A percentile compares a stretch with the other conserved stretches of the same genome.
These are phyloP conservation scores for Chlorencoelia australis DNA, from an alignment of 2,329 filamentous ascomycete genomes.

Conservation along the genomic window DNA sequence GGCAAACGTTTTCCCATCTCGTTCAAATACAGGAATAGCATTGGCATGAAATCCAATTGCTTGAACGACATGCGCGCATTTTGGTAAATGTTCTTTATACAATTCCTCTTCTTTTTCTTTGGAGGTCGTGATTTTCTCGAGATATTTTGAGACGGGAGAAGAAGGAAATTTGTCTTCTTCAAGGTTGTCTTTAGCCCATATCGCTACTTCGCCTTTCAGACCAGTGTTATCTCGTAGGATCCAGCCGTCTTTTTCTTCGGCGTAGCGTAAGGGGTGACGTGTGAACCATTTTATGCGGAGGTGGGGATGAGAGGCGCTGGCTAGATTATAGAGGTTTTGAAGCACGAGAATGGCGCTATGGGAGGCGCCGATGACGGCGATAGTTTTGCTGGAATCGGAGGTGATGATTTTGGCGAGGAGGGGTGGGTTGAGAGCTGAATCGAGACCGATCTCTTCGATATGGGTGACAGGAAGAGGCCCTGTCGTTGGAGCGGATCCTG, in stretches of 20 bases:
- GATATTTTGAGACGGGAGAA: constrained; percentile 20
- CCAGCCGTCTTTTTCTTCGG: constrained; percentile 52
- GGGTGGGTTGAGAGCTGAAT: constrained; percentile 44
- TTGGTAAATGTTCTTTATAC: constrained; percentile 37
- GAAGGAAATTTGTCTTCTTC: constrained; percentile 38
- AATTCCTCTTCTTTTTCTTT: constrained; percentile 32
- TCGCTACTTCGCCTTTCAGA: constrained; percentile 49
- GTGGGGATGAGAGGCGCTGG: constrained; percentile 38
- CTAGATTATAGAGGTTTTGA: constrained; percentile 47
- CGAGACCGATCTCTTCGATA: constrained; percentile 40
- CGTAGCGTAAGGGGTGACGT: constrained; percentile 49
- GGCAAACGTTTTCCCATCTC: constrained; percentile 16
- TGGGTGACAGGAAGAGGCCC: constrained; percentile 32
- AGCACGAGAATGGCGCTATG: constrained; percentile 54
- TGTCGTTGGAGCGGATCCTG: constrained; percentile 40
- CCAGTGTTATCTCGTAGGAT: constrained; percentile 56
- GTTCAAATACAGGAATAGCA: constrained; percentile 37
- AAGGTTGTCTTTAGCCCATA: constrained; percentile 48
- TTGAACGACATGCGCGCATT: constrained; percentile 43
- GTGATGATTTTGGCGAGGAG: constrained; percentile 34
- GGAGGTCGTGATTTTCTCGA: constrained; percentile 22
- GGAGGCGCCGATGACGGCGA: constrained; percentile 51
- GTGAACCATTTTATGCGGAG: constrained; percentile 53
- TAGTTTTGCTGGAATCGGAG: constrained; percentile 29
- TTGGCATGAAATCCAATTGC: constrained; percentile 48